A percentile compares a stretch with the other conserved stretches of the same genome.
phyloP scores from a whole-genome alignment of 352 stramenopile genomes.

The Saprolegnia parasitica region DNA sequence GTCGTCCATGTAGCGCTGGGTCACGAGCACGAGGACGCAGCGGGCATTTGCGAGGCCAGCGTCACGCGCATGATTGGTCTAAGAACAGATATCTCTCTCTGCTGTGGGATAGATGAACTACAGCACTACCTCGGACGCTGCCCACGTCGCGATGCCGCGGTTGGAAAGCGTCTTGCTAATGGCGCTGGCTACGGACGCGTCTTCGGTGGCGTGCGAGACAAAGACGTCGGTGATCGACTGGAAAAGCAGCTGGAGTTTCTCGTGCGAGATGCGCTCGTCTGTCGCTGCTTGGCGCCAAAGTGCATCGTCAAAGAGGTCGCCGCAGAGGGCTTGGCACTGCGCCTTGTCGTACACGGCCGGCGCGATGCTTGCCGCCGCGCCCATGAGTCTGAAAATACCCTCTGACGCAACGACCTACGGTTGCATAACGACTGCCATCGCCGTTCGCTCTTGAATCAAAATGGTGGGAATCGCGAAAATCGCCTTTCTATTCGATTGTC shows the following conservation, averaged over 20 bases:
- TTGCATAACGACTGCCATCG: too few species aligned
- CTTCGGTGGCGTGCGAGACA: neutral
- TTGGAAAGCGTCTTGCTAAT: neutral
- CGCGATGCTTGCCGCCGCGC: slow-evolving; percentile 2
- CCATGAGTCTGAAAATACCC: neutral
- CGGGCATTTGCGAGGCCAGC: slow-evolving; percentile 3
- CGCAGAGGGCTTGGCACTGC: slow-evolving; percentile 10
- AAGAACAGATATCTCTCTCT: neutral
- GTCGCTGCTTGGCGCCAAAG: slow-evolving; percentile 1
- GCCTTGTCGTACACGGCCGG: neutral
- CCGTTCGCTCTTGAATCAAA: too few species aligned
- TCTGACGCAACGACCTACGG: too few species aligned
- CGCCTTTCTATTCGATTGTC: too few species aligned
- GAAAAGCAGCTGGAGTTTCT: slow-evolving; percentile 7
- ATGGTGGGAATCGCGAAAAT: too few species aligned
- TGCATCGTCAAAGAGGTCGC: slow-evolving; percentile 22
- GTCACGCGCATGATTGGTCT: too few species aligned
- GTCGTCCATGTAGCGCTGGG: slow-evolving; percentile 20
- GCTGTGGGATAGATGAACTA: neutral
- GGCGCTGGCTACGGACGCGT: neutral
- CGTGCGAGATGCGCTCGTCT: neutral
- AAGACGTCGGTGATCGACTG: neutral
- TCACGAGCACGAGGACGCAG: slow-evolving; percentile 22
- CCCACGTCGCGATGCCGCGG: slow-evolving; percentile 21
- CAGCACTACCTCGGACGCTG: slow-evolving; percentile 2